Evolutionary conservation across 768 basidiomycete species (phyloP).

Genomic region (Boletus subparvulus): DNA sequence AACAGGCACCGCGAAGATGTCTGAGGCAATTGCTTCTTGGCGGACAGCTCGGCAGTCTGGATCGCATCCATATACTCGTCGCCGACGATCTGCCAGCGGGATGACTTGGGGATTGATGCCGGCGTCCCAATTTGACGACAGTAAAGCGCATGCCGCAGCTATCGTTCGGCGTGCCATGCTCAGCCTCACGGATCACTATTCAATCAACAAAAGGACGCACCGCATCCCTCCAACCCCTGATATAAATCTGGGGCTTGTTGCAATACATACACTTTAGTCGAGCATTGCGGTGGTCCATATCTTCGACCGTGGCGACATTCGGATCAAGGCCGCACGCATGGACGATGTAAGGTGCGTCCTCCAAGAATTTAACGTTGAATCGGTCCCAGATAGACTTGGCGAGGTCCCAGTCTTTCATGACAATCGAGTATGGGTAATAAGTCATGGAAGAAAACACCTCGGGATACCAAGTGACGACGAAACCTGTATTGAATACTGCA

Average conservation of each 20-base stretch:
- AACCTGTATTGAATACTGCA: background rate
- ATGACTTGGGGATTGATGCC: background rate
- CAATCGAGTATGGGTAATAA: too few relatives aligned
- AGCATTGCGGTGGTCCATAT: slow-evolving; percentile 6
- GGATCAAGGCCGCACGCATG: slow-evolving; percentile 2
- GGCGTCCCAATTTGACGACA: background rate
- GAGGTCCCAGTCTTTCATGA: background rate
- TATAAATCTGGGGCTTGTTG: too few relatives aligned
- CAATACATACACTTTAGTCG: background rate
- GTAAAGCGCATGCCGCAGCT: background rate
- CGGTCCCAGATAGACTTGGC: background rate
- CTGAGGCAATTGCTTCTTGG: too few relatives aligned
- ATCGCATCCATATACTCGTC: background rate
- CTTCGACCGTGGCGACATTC: background rate
- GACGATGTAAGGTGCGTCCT: background rate
- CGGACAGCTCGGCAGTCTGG: background rate
- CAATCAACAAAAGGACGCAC: background rate
- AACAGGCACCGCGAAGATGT: background rate
- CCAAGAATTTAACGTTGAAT: background rate
- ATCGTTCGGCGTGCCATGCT: background rate
- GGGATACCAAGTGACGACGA: background rate
- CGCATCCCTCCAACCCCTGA: background rate
- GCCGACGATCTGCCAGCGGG: background rate
- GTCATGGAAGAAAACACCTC: background rate
- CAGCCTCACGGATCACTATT: background rate